Evolutionary conservation across 2,329 filamentous ascomycete species (phyloP), one percentile per base, ranked within the genome.

Genomic region (Arthrocladium fulminans): DNA sequence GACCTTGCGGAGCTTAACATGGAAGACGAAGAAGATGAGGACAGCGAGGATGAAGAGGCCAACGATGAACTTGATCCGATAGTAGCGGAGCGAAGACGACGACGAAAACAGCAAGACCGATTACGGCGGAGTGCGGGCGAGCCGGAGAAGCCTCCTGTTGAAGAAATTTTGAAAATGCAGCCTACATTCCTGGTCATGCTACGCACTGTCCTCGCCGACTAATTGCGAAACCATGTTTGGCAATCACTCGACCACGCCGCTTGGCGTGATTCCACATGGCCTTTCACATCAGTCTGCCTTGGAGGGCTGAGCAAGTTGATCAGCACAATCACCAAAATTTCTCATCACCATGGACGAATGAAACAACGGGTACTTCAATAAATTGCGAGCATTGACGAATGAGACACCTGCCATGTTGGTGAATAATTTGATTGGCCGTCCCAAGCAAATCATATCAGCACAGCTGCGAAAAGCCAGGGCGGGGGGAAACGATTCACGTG

Each of bases 41-140:
- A 82, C 50, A 78, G 72, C 1, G 66, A 63, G 40, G 72, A 84
- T 56, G 74, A 84, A n/a, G 83, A 84, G 48, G 79, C 76, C 10
- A 83, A 86, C 45, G 87, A 94, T 49, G 83, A 89, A 50, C 67
- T 86, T 52, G 89, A 97, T 61, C 88, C 90, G 1, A 94, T 98
- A 55, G 81, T 82, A 53, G 86, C 86, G 4, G 92, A 97, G 72
- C 74, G 90, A 51, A 84, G 82, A 60, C 76, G 87, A 51, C 76
- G 90, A 54, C 76, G 80, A 7, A 86, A 83, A 71, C 80, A 77
- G 57, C 86, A 89, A 61, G 89, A 95, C 62, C 79, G 84, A 51
- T 73, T 98, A 46, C 77, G 87, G 54, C 75, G 88, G 46, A 83
- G 78, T 37, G 88, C 88, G 1, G 88, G 88, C 25, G 88, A 95